These are phyloP conservation scores for Cokeromyces recurvatus DNA, from an alignment of 371 early-diverging fungal species.

Conservation along the genomic window DNA sequence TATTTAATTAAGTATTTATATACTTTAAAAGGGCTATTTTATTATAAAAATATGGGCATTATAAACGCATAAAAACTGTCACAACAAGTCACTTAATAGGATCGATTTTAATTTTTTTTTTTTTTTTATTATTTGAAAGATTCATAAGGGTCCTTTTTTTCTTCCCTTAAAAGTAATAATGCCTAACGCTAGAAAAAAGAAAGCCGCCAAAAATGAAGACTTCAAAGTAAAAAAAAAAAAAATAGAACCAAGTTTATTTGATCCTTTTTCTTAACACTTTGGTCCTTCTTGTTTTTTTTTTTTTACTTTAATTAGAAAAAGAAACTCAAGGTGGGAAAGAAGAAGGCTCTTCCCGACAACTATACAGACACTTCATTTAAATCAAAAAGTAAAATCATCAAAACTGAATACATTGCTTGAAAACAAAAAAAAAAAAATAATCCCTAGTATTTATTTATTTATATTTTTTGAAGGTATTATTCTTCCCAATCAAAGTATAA, in stretches of 20 bases:
- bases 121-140: too few relatives aligned
- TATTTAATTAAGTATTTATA: too few relatives aligned
- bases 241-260: neutral
- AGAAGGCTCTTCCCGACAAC: constrained; percentile 73
- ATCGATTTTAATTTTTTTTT: too few relatives aligned
- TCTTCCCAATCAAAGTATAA: constrained; percentile 72
- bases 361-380: constrained; percentile 84
- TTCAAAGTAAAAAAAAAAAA: constrained; percentile 52
- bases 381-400: constrained; percentile 56
- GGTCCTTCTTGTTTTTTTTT: too few relatives aligned
- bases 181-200: constrained; percentile 74
- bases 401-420: too few relatives aligned
- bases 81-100: too few relatives aligned
- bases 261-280: neutral
- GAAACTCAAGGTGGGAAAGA: constrained; percentile 89
- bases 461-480: constrained; percentile 55
- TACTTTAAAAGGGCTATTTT: too few relatives aligned
- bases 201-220: constrained; percentile 75
- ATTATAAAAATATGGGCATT: too few relatives aligned
- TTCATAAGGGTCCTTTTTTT: neutral
- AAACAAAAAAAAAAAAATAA: too few relatives aligned
- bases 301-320: constrained; percentile 86
- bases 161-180: constrained; percentile 25
- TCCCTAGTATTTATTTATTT: neutral
- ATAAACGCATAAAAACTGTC: too few relatives aligned